These are phyloP conservation scores for Setaria italica DNA, from an alignment of 202 grass and related monocot species.

Conservation along the genomic window DNA sequence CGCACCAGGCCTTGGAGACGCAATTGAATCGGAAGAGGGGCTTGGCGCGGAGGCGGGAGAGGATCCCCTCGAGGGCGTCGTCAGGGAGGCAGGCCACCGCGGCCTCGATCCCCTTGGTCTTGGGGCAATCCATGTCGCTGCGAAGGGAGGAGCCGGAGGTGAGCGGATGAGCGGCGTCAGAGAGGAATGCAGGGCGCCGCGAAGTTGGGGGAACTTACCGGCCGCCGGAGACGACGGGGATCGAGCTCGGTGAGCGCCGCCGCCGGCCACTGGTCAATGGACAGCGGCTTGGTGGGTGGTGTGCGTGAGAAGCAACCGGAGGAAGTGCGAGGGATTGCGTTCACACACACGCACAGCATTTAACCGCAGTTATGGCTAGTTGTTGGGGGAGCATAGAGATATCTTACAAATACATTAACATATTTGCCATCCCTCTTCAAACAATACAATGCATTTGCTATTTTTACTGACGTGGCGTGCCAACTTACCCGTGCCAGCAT, in stretches of 20 bases:
- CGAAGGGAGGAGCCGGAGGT: background rate
- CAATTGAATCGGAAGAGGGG: background rate
- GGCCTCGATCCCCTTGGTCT: background rate
- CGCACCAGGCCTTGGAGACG: background rate
- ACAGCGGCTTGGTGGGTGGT: no score
- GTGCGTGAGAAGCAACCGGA: no score
- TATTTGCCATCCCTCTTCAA: no score
- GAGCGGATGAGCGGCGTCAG: background rate
- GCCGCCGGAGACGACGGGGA: background rate
- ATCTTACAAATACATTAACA: no score
- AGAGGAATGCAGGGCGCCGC: no score
- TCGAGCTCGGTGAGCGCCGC: background rate
- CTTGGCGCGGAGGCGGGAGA: background rate
- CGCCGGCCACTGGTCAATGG: background rate
- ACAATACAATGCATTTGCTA: no score
- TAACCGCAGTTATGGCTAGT: no score
- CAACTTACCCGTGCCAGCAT: no score
- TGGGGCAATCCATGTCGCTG: background rate
- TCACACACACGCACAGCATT: no score
- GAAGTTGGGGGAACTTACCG: background rate
- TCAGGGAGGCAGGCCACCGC: background rate
- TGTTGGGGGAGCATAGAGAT: no score
- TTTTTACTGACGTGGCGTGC: no score
- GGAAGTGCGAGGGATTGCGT: no score
- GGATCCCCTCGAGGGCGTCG: background rate